Percentiles rank a stretch among this genome's conserved stretches.
These are phyloP conservation scores for Tephrocybe sp. DNA, from an alignment of 768 basidiomycete species.

Conservation along the genomic window DNA sequence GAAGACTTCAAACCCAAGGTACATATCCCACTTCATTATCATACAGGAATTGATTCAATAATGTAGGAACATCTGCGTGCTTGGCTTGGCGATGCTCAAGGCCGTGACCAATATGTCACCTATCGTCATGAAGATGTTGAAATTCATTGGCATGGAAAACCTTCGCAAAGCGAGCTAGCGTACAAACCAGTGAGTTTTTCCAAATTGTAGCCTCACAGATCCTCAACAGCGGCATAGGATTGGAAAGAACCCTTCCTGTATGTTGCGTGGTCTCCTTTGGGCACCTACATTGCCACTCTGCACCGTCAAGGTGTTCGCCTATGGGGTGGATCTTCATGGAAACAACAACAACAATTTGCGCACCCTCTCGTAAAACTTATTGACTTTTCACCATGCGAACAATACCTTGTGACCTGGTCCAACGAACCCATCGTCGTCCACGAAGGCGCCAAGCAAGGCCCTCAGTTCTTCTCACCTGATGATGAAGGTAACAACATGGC, in stretches of 20 bases:
- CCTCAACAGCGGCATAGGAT: constrained; percentile 47
- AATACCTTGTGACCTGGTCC: constrained; percentile 97
- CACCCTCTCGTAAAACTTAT: constrained; percentile 95
- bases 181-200: constrained; percentile 65
- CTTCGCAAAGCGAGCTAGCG: constrained; percentile 81
- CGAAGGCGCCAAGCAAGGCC: constrained; percentile 77
- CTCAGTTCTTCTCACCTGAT: constrained; percentile 85
- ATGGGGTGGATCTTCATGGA: constrained; percentile 94
- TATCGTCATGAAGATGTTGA: constrained; percentile 91
- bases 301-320: constrained; percentile 94
- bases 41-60: not conserved
- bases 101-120: constrained; percentile 94
- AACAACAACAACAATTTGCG: constrained; percentile 85
- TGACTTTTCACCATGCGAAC: constrained; percentile 96
- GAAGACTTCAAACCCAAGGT: constrained; percentile 81
- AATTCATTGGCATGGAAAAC: constrained; percentile 91
- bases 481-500: constrained; percentile 97
- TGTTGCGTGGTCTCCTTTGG: constrained; percentile 94
- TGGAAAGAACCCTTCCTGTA: constrained; percentile 91
- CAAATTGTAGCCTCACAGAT: constrained; percentile 6
- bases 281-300: constrained; percentile 92
- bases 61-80: constrained; percentile 89
- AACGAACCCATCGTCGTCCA: constrained; percentile 89
- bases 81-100: constrained; percentile 91
- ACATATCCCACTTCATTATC: constrained; percentile 13